These are phyloP conservation scores for Sclerotiophoma versabilis DNA, from an alignment of 2,329 filamentous ascomycete genomes.

Conservation along the genomic window DNA sequence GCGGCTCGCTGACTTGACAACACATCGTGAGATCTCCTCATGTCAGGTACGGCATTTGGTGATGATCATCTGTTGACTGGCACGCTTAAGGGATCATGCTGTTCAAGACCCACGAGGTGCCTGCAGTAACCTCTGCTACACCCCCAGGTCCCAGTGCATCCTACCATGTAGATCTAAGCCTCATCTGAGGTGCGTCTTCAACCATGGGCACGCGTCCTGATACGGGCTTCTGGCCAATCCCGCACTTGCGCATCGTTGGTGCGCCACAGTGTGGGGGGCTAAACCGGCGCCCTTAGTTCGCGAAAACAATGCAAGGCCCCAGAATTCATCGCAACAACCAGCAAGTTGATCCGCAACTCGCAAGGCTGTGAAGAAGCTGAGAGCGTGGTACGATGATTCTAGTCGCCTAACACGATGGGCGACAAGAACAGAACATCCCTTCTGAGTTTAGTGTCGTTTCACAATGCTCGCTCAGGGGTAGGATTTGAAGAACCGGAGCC, in stretches of 20 bases:
- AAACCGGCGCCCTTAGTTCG: conserved; percentile 15
- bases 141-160: conserved; percentile 5
- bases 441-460: conserved; percentile 37
- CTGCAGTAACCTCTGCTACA: background rate
- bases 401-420: conserved; percentile 35
- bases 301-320: conserved; percentile 19
- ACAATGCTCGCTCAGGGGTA: conserved; percentile 29
- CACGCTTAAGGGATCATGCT: background rate
- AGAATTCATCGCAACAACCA: conserved; percentile 28
- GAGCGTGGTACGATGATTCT: conserved; percentile 24
- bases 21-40: conserved; percentile 7
- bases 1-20: conserved; percentile 14
- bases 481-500: conserved; percentile 26
- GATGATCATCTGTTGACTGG: conserved; percentile 10
- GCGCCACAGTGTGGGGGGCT: conserved; percentile 16
- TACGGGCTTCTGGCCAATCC: conserved; percentile 37
- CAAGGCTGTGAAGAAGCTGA: conserved; percentile 18
- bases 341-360: conserved; percentile 29
- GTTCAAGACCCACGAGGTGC: background rate
- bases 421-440: conserved; percentile 33
- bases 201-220: conserved; percentile 29
- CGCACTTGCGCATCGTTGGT: conserved; percentile 1
- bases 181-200: conserved; percentile 10
- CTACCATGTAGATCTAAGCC: conserved; percentile 10
- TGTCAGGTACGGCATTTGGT: background rate